Evolutionary conservation across 73 alveolate genomes (phyloP).

Genomic region (Symbiodinium natans): DNA sequence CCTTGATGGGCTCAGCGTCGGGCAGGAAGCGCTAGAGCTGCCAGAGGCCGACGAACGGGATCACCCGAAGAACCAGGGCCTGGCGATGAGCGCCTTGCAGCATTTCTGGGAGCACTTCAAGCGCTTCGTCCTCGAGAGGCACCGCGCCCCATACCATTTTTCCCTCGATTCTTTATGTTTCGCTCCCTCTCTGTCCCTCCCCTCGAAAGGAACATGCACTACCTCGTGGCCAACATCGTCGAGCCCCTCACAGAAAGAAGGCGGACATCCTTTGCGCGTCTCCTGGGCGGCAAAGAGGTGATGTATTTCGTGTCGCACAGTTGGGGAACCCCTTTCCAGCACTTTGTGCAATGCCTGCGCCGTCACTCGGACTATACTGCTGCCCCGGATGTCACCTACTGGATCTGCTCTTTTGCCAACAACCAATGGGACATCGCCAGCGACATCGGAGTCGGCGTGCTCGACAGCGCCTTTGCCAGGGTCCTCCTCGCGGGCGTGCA

Average conservation of each 20-base stretch:
- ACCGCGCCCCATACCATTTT: too few relatives aligned
- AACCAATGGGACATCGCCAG: conserved; percentile 12
- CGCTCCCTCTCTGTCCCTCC: too few relatives aligned
- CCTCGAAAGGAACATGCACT: conserved; percentile 67
- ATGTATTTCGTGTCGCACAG: conserved; percentile 11
- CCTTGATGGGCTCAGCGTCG: neutral
- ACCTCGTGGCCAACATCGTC: conserved; percentile 49
- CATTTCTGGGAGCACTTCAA: conserved; percentile 56
- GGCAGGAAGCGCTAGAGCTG: neutral
- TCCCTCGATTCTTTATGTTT: too few relatives aligned
- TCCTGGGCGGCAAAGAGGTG: conserved; percentile 43
- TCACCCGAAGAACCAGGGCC: conserved; percentile 42
- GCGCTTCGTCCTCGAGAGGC: conserved; percentile 14
- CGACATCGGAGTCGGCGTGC: neutral
- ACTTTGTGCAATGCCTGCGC: neutral
- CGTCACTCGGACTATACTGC: neutral
- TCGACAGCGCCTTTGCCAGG: conserved; percentile 11
- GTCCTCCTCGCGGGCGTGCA: neutral
- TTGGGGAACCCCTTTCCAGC: neutral
- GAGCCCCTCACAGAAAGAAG: conserved; percentile 9
- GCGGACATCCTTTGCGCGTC: neutral
- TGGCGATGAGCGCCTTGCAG: neutral
- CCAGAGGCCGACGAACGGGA: neutral
- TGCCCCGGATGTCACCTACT: neutral
- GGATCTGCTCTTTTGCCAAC: conserved; percentile 14